phyloP scores from a whole-genome alignment of 106 monocot species.

The Dioscorea zingiberensis region DNA sequence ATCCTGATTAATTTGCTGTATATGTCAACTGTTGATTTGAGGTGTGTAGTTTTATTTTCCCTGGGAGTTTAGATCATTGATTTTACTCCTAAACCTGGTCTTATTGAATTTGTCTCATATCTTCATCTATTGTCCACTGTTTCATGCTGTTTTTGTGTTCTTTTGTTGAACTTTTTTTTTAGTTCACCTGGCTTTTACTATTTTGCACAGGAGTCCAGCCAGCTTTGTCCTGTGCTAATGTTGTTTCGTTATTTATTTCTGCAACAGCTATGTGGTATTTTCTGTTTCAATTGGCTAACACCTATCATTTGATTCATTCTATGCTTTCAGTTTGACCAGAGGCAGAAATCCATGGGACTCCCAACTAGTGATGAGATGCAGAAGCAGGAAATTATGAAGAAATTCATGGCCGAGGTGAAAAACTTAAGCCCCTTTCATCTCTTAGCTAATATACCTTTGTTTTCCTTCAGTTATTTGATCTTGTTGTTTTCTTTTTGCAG shows the following conservation, averaged over 20 bases:
- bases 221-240: not conserved
- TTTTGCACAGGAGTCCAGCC: not conserved
- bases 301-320: too few relatives aligned
- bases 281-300: too few relatives aligned
- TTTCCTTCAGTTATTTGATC: not conserved
- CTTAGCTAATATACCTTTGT: not conserved
- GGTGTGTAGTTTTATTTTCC: not conserved
- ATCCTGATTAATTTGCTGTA: not conserved
- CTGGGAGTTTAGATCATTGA: not conserved
- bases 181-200: not conserved
- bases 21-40: not conserved
- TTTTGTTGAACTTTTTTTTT: not conserved
- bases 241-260: not conserved
- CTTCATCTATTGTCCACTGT: not conserved
- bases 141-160: not conserved
- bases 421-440: not conserved
- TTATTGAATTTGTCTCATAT: not conserved
- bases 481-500: conserved; percentile 36
- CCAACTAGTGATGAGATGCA: conserved; percentile 84
- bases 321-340: conserved; percentile 71
- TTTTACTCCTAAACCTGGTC: not conserved
- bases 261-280: too few relatives aligned
- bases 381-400: conserved; percentile 93
- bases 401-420: conserved; percentile 87
- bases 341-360: conserved; percentile 89